Percentiles rank a stretch among this genome's conserved stretches.
Evolutionary conservation across 768 basidiomycete genomes (phyloP).

Genomic region (Lentinula edodes): DNA sequence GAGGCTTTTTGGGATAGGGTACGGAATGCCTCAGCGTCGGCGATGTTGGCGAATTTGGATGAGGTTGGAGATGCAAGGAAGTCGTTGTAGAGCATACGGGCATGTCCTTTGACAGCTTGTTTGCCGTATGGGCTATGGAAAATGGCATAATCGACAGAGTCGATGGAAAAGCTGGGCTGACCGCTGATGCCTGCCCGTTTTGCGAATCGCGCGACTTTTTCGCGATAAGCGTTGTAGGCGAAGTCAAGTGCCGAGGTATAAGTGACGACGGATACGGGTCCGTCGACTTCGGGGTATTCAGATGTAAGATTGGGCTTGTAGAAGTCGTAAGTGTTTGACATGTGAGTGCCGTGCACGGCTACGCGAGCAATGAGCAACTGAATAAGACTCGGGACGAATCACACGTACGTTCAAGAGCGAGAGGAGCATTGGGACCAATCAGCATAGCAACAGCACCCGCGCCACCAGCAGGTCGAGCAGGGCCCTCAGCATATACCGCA

Average conservation of each 20-base stretch:
- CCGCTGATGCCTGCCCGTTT: conserved; percentile 42
- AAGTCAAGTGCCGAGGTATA: conserved; percentile 93
- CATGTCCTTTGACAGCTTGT: conserved; percentile 96
- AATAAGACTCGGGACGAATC: background rate
- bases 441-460: conserved; percentile 94
- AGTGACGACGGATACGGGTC: conserved; percentile 91
- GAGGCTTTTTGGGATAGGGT: conserved; percentile 63
- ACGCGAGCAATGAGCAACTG: conserved; percentile 8
- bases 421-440: conserved; percentile 93
- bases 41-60: conserved; percentile 63
- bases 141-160: conserved; percentile 85
- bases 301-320: conserved; percentile 97
- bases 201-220: conserved; percentile 67
- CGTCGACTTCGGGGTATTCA: conserved; percentile 96
- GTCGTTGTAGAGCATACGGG: conserved; percentile 88
- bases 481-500: conserved; percentile 95
- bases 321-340: conserved; percentile 98
- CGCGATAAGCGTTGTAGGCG: conserved; percentile 79
- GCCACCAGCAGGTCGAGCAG: conserved; percentile 93
- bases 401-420: conserved; percentile 88
- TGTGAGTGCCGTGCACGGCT: conserved; percentile 96
- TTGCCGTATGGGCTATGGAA: conserved; percentile 99
- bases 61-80: conserved; percentile 74
- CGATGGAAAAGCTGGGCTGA: conserved; percentile 57
- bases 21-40: conserved; percentile 67